Conservation (phyloP, 164 flowering plant species). For the Aristolochia contorta region DNA sequence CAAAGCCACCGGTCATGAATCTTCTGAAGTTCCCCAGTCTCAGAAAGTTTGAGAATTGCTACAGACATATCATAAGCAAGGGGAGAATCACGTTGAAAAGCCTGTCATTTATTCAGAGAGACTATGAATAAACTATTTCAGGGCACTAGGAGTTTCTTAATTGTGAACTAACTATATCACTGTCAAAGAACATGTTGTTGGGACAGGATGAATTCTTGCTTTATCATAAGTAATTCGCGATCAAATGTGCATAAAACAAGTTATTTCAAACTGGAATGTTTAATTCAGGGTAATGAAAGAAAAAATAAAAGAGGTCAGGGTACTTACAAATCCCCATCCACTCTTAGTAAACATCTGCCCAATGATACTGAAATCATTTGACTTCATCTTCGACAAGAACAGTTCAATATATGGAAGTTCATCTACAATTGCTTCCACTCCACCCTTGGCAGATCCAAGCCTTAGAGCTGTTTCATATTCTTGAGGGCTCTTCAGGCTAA, state of each 20-base stretch:
- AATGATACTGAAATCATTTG: conserved; percentile 38
- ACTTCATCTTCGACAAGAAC: conserved; percentile 32
- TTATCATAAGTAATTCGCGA: neutral
- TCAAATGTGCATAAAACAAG: neutral
- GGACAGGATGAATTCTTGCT: neutral
- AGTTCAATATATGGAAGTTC: conserved; percentile 72
- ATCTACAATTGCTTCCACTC: conserved; percentile 73
- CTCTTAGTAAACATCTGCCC: conserved; percentile 61
- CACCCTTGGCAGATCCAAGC: conserved; percentile 47
- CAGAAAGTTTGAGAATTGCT: conserved; percentile 55
- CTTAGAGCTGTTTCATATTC: conserved; percentile 50
- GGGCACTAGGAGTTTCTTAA: neutral
- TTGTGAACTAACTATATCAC: neutral
- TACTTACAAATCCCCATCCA: conserved; percentile 94
- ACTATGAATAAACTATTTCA: neutral
- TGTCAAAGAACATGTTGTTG: neutral
- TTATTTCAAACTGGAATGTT: neutral
- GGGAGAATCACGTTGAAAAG: conserved; percentile 54
- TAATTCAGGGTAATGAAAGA: neutral
- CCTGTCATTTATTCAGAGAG: conserved; percentile 22
- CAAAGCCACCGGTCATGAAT: conserved; percentile 58
- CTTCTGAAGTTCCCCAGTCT: conserved; percentile 40
- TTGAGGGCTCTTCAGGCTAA: conserved; percentile 35
- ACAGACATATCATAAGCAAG: conserved; percentile 60
- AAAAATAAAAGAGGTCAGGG: neutral